Conservation (phyloP, 352 stramenopile genomes). For the Thalassiosira gravida region DNA sequence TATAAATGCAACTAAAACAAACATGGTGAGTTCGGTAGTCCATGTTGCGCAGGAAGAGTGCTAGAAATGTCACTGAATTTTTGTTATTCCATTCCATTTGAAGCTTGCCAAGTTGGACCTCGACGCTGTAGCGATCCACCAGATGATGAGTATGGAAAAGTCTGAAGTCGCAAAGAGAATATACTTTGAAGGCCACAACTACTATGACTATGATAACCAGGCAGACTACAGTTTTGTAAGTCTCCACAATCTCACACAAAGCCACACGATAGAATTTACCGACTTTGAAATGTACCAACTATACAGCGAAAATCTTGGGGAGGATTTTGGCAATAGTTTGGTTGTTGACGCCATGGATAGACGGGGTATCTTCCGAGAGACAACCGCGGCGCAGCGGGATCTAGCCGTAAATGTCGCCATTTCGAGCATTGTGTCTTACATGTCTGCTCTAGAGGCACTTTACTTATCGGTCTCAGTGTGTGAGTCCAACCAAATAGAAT, state of each 20-base stretch:
- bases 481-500: constrained; percentile 8
- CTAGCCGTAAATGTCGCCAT: constrained; percentile 60
- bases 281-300: constrained; percentile 51
- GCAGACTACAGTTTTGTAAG: constrained; percentile 48
- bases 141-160: constrained; percentile 73
- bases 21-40: constrained; percentile 58
- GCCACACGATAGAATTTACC: constrained; percentile 32
- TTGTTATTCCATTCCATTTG: background rate
- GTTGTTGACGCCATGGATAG: constrained; percentile 56
- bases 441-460: constrained; percentile 56
- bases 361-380: constrained; percentile 36
- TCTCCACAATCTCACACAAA: constrained; percentile 64
- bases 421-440: constrained; percentile 70
- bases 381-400: constrained; percentile 40
- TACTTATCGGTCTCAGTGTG: constrained; percentile 56
- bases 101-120: constrained; percentile 74
- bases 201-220: constrained; percentile 68
- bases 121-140: constrained; percentile 76
- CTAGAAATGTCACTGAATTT: too few relatives aligned
- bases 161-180: constrained; percentile 64
- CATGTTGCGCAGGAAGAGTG: too few relatives aligned
- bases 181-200: constrained; percentile 68
- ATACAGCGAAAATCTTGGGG: constrained; percentile 27
- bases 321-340: constrained; percentile 43
- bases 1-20: constrained; percentile 47